Conservation (phyloP, 768 basidiomycete genomes). For the Trametes cubensis region DNA sequence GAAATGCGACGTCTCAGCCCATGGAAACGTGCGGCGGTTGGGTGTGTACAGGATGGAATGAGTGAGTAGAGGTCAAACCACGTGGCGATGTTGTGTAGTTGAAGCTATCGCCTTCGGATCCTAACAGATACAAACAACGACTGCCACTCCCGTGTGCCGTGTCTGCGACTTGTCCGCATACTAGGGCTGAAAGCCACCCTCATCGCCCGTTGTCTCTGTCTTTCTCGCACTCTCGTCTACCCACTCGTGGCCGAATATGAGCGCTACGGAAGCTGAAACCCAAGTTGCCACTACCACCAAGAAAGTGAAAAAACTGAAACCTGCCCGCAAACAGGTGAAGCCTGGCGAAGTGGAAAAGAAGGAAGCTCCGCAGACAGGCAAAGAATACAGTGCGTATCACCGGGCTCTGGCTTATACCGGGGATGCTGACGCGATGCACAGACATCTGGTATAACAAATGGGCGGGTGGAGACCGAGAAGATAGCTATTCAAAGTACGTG, state of each 20-base stretch:
- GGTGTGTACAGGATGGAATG: too few species aligned
- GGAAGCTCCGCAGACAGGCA: slow-evolving; percentile 88
- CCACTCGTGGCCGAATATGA: slow-evolving; percentile 18
- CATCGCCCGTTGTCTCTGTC: slow-evolving; percentile 1
- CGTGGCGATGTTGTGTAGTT: slow-evolving; percentile 12
- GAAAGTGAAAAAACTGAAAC: slow-evolving; percentile 72
- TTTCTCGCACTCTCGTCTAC: background rate
- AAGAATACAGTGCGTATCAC: slow-evolving; percentile 84
- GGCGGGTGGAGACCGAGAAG: slow-evolving; percentile 99
- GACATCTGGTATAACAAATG: slow-evolving; percentile 99
- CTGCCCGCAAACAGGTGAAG: slow-evolving; percentile 93
- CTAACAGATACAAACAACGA: slow-evolving; percentile 22
- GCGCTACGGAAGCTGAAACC: slow-evolving; percentile 26
- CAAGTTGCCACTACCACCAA: slow-evolving; percentile 27
- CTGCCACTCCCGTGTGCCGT: background rate
- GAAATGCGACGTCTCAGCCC: too few species aligned
- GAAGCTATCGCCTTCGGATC: slow-evolving; percentile 18
- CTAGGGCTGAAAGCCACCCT: background rate
- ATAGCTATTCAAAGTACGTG: slow-evolving; percentile 90
- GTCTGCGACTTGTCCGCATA: too few species aligned
- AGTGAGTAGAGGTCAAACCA: background rate
- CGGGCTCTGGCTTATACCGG: slow-evolving; percentile 4
- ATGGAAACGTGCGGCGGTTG: too few species aligned
- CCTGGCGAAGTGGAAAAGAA: slow-evolving; percentile 88
- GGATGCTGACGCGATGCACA: slow-evolving; percentile 33